phyloP scores from a whole-genome alignment of 495 filamentous ascomycete species.

The Penicillium fimorum region DNA sequence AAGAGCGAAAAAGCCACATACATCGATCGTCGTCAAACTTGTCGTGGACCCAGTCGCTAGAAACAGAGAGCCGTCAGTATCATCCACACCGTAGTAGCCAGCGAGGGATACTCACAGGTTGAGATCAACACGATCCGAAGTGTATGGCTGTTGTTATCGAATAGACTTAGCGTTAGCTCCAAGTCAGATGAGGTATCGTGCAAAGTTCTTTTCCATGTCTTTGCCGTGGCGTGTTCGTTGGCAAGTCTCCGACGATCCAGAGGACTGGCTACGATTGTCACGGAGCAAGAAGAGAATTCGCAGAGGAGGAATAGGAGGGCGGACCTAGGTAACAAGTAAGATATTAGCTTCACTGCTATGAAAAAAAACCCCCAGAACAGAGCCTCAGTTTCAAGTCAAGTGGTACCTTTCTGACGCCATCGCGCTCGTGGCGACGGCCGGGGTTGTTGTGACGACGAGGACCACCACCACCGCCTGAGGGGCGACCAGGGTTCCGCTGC shows the following conservation, averaged over 20 bases:
- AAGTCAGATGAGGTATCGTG: conserved; percentile 49
- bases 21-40: conserved; percentile 67
- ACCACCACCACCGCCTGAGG: conserved; percentile 37
- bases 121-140: conserved; percentile 53
- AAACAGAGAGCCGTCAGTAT: conserved; percentile 18
- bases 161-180: conserved; percentile 54
- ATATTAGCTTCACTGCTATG: not conserved
- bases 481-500: conserved; percentile 38
- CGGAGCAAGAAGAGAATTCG: conserved; percentile 40
- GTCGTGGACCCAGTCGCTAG: conserved; percentile 89
- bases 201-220: conserved; percentile 41
- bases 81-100: conserved; percentile 8
- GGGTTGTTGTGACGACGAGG: conserved; percentile 54
- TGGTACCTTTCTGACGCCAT: conserved; percentile 79
- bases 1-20: conserved; percentile 28
- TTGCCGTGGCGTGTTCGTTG: conserved; percentile 33
- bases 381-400: not conserved
- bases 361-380: not conserved
- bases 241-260: conserved; percentile 32
- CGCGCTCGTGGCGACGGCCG: conserved; percentile 56
- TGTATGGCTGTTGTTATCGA: conserved; percentile 54
- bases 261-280: conserved; percentile 38
- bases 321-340: conserved; percentile 29
- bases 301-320: conserved; percentile 39
- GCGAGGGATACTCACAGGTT: conserved; percentile 46